phyloP scores from a whole-genome alignment of 306 rosid genomes.

The Cercis canadensis region DNA sequence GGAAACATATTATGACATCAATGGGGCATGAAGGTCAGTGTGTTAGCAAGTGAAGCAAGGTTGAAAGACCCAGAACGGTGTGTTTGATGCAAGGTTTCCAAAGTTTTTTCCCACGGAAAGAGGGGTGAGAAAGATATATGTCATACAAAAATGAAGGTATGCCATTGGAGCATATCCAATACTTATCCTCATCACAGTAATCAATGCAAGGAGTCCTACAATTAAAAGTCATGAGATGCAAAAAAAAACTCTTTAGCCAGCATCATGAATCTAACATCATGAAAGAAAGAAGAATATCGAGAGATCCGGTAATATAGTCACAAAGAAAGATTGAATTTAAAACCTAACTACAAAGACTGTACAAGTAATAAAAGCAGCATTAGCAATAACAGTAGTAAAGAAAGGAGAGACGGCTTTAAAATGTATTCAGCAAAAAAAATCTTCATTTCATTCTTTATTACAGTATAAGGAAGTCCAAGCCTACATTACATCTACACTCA shows the following conservation, averaged over 20 bases:
- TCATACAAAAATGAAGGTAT: no score
- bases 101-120: neutral
- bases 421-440: neutral
- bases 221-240: neutral
- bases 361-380: neutral
- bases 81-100: neutral
- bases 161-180: no score
- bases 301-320: no score
- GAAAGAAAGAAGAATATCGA: no score
- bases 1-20: neutral
- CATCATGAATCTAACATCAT: no score
- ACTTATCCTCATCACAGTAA: no score
- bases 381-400: neutral
- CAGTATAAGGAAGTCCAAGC: neutral
- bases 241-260: neutral
- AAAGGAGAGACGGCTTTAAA: neutral
- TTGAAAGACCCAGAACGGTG: neutral
- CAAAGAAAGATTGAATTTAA: no score
- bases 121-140: no score
- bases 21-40: neutral
- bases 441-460: neutral
- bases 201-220: no score
- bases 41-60: neutral
- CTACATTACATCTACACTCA: slow-evolving; percentile 1
- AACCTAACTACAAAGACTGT: no score